These are phyloP conservation scores for Stellera chamaejasme DNA, from an alignment of 345 rosid genomes.

Conservation along the genomic window DNA sequence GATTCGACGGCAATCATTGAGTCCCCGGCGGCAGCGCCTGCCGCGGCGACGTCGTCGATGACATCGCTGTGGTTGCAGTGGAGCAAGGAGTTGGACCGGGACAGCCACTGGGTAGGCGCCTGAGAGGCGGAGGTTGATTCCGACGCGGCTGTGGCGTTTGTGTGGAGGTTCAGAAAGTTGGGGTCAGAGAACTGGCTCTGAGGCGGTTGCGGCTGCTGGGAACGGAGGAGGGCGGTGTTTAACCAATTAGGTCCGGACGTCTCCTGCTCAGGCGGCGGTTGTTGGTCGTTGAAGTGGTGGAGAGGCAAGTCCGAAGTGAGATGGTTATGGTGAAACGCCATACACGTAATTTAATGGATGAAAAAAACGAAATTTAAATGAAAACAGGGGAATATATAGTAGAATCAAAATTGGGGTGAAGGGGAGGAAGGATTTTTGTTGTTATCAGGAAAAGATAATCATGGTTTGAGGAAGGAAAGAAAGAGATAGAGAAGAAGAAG, in stretches of 20 bases:
- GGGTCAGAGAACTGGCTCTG: conserved; percentile 36
- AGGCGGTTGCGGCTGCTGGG: conserved; percentile 32
- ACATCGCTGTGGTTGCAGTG: conserved; percentile 45
- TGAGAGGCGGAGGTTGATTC: conserved; percentile 37
- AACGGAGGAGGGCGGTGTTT: conserved; percentile 74
- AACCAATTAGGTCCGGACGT: conserved; percentile 73
- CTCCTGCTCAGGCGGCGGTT: conserved; percentile 34
- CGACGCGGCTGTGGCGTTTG: conserved; percentile 27
- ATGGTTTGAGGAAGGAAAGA: conserved; percentile 15
- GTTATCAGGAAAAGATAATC: conserved; percentile 20
- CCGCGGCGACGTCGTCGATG: conserved; percentile 43
- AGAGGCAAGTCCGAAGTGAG: conserved; percentile 67
- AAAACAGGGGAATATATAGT: too few species aligned
- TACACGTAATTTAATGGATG: conserved; percentile 17
- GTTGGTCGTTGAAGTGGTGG: conserved; percentile 65
- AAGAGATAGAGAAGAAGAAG: background rate
- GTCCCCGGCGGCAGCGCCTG: conserved; percentile 21
- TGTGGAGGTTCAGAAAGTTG: conserved; percentile 79
- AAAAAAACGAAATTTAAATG: too few species aligned
- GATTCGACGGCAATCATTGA: conserved; percentile 45
- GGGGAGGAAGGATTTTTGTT: too few species aligned
- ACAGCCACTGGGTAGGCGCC: conserved; percentile 58
- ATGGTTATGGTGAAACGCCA: conserved; percentile 84
- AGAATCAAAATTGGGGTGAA: too few species aligned
- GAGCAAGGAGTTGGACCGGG: conserved; percentile 52